phyloP scores from a whole-genome alignment of 1,284 basidiomycete species.

The Ceratobasidium theobromae region DNA sequence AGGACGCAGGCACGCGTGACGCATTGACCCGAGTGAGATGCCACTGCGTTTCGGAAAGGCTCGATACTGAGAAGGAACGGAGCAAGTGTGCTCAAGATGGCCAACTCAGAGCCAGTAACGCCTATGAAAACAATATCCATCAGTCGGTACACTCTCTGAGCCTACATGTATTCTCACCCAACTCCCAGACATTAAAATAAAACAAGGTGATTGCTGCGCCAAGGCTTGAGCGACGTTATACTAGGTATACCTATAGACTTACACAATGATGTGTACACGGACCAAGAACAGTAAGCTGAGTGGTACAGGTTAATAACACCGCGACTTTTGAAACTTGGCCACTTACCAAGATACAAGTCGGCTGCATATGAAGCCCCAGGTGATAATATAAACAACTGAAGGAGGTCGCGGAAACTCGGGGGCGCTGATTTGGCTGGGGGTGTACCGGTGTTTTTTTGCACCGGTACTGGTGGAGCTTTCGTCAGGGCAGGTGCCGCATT shows the following conservation, averaged over 20 bases:
- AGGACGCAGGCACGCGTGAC: slow-evolving; percentile 55
- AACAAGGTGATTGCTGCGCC: slow-evolving; percentile 69
- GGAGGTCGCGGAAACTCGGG: background rate
- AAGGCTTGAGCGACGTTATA: background rate
- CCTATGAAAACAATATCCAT: slow-evolving; percentile 38
- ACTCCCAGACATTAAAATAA: slow-evolving; percentile 90
- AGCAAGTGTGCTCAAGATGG: slow-evolving; percentile 66
- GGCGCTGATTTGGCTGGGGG: background rate
- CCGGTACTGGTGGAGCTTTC: background rate
- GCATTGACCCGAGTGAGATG: slow-evolving; percentile 53
- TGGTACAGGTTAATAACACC: slow-evolving; percentile 37
- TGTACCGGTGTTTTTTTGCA: background rate
- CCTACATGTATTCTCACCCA: slow-evolving; percentile 51
- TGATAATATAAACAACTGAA: background rate
- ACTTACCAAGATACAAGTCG: slow-evolving; percentile 60
- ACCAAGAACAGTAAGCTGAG: slow-evolving; percentile 84
- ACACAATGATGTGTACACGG: slow-evolving; percentile 75
- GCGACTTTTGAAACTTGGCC: slow-evolving; percentile 38
- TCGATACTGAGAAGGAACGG: slow-evolving; percentile 60
- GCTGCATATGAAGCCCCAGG: slow-evolving; percentile 45
- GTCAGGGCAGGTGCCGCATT: background rate
- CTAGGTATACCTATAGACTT: background rate
- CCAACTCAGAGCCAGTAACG: slow-evolving; percentile 68
- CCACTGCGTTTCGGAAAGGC: slow-evolving; percentile 50
- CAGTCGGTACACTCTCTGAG: background rate